These are phyloP conservation scores for Pezicula carpinea DNA, from an alignment of 2,329 filamentous ascomycete species.

Conservation along the genomic window DNA sequence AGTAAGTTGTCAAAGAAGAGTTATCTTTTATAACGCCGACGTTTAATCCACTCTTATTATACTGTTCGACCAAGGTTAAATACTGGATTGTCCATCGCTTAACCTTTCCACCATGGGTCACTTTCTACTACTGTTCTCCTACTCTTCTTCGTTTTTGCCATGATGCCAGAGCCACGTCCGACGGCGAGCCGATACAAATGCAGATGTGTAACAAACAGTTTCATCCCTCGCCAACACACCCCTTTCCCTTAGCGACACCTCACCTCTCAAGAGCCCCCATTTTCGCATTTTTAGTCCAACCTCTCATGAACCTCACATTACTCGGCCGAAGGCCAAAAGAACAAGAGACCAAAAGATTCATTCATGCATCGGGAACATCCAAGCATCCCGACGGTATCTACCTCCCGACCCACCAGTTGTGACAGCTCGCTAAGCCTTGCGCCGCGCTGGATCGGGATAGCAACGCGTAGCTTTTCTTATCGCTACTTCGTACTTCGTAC, in stretches of 20 bases:
- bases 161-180: neutral
- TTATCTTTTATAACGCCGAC: too few relatives aligned
- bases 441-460: neutral
- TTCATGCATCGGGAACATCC: neutral
- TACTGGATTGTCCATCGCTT: too few relatives aligned
- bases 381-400: neutral
- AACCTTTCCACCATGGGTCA: too few relatives aligned
- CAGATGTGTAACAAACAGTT: constrained; percentile 1
- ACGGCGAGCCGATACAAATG: neutral
- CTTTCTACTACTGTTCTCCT: too few relatives aligned
- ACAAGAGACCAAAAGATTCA: too few relatives aligned
- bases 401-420: neutral
- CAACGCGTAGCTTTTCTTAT: neutral
- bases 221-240: neutral
- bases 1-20: neutral
- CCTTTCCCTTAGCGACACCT: neutral
- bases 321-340: neutral
- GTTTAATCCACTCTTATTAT: too few relatives aligned
- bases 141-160: neutral
- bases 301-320: neutral
- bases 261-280: neutral
- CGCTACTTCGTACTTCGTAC: too few relatives aligned
- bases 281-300: neutral
- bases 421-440: neutral
- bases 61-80: too few relatives aligned